These are phyloP conservation scores for Fusarium stilboides DNA, from an alignment of 2,329 filamentous ascomycete genomes.

Conservation along the genomic window DNA sequence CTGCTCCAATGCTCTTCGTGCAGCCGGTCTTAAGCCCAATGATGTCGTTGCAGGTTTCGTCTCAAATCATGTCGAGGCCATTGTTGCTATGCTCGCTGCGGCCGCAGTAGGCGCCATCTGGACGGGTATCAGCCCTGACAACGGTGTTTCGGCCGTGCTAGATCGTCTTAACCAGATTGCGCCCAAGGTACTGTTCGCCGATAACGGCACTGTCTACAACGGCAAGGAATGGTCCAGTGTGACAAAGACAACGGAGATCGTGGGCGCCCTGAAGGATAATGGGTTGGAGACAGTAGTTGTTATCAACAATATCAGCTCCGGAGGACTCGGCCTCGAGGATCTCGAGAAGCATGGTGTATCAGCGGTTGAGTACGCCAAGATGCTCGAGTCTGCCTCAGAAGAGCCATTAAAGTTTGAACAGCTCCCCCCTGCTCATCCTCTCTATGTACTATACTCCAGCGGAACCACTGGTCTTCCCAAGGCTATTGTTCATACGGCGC, in stretches of 20 bases:
- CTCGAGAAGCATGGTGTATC: conserved; percentile 58
- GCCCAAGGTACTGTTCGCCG: conserved; percentile 85
- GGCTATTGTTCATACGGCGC: conserved; percentile 92
- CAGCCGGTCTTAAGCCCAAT: conserved; percentile 70
- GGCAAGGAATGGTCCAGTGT: conserved; percentile 88
- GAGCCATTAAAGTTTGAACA: conserved; percentile 77
- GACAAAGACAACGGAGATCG: conserved; percentile 84
- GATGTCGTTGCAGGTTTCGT: conserved; percentile 82
- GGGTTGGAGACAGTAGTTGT: conserved; percentile 80
- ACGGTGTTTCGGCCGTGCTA: conserved; percentile 89
- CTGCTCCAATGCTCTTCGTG: conserved; percentile 80
- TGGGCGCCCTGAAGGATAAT: conserved; percentile 70
- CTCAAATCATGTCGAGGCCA: conserved; percentile 88
- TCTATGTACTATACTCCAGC: conserved; percentile 94
- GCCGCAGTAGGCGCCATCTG: conserved; percentile 89
- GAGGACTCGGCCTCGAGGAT: conserved; percentile 60
- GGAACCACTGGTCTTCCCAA: conserved; percentile 92
- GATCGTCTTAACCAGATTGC: conserved; percentile 90
- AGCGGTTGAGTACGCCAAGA: conserved; percentile 62
- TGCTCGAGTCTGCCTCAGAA: conserved; percentile 61
- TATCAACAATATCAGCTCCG: conserved; percentile 74
- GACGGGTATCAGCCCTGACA: conserved; percentile 95
- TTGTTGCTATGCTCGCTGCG: conserved; percentile 89
- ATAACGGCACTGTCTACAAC: conserved; percentile 92
- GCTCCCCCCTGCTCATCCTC: conserved; percentile 86